Evolutionary conservation across 257 asterid species (phyloP).

Genomic region (Euphrasia confusa): DNA sequence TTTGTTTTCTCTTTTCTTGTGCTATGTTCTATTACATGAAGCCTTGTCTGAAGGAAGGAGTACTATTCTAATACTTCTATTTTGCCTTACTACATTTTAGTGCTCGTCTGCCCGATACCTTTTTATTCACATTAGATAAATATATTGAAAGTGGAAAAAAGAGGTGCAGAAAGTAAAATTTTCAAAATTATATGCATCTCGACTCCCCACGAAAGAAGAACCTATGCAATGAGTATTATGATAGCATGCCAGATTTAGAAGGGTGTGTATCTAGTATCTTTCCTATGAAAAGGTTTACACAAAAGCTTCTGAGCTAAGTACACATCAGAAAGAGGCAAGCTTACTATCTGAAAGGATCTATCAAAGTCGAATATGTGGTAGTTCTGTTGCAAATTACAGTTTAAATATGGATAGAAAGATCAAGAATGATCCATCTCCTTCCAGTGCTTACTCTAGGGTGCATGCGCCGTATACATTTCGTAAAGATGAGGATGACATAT

Average conservation of each 20-base stretch:
- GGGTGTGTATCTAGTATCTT: conserved; percentile 21
- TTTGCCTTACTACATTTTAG: conserved; percentile 12
- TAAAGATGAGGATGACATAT: conserved; percentile 25
- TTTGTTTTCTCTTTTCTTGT: not conserved
- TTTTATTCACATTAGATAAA: too few relatives aligned
- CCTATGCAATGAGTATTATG: conserved; percentile 30
- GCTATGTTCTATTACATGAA: not conserved
- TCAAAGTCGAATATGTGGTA: conserved; percentile 32
- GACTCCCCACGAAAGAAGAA: conserved; percentile 36
- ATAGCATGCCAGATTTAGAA: conserved; percentile 32
- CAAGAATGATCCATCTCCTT: conserved; percentile 29
- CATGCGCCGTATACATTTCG: conserved; percentile 33
- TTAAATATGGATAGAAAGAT: conserved; percentile 21
- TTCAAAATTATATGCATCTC: conserved; percentile 31
- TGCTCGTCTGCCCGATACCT: conserved; percentile 2
- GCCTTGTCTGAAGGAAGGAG: not conserved
- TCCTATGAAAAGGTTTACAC: conserved; percentile 25
- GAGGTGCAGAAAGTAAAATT: conserved; percentile 41
- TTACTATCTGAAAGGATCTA: conserved; percentile 35
- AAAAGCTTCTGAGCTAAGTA: conserved; percentile 32
- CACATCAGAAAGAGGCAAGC: conserved; percentile 30
- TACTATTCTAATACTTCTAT: not conserved
- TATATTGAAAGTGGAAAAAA: conserved; percentile 34
- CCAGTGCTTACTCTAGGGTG: conserved; percentile 33
- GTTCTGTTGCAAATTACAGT: conserved; percentile 29